phyloP scores from a whole-genome alignment of 2,329 filamentous ascomycete genomes.

The Elsinoe batatas region DNA sequence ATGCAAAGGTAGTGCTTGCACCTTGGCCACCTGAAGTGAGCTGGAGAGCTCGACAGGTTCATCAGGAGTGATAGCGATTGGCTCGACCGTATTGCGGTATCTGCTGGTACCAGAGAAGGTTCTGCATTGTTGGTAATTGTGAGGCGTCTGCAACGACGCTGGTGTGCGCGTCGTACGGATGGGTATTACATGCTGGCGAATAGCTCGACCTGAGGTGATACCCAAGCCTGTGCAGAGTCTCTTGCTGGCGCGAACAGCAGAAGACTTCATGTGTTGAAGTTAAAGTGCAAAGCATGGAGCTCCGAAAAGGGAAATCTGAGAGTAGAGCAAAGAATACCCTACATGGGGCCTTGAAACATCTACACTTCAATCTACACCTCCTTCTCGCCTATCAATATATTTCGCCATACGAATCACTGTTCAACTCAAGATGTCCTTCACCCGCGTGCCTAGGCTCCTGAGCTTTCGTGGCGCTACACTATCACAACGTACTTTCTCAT shows the following conservation, averaged over 20 bases:
- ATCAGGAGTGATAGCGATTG: not conserved
- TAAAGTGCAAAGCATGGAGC: not conserved
- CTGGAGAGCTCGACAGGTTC: not conserved
- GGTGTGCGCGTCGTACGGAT: not conserved
- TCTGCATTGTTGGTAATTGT: not conserved
- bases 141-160: not conserved
- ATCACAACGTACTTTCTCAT: conserved; percentile 24
- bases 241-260: conserved; percentile 1
- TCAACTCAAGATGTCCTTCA: conserved; percentile 12
- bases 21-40: not conserved
- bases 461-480: conserved; percentile 8
- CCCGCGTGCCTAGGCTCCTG: conserved; percentile 12
- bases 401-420: not conserved
- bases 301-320: not conserved
- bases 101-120: too few species aligned
- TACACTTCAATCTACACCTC: not conserved
- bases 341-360: not conserved
- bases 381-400: not conserved
- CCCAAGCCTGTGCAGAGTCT: not conserved
- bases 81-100: not conserved
- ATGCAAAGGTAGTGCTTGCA: conserved; percentile 35
- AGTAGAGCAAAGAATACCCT: conserved; percentile 1
- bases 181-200: not conserved
- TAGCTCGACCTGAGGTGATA: not conserved
- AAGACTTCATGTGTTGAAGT: not conserved